phyloP scores from a whole-genome alignment of 1,139 yeast species.

The Nakaseomyces delphensis region DNA sequence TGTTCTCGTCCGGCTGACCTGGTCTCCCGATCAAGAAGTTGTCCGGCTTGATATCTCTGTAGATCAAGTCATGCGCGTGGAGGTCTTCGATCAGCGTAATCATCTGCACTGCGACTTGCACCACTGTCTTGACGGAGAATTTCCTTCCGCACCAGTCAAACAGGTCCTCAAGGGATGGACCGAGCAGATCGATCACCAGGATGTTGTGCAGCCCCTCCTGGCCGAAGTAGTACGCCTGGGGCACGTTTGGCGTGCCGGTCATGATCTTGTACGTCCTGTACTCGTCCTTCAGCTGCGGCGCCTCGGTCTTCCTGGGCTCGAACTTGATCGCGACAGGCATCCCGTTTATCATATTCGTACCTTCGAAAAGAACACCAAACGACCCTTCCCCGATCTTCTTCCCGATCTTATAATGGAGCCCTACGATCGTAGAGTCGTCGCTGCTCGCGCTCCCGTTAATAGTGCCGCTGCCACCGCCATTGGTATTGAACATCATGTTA shows the following conservation, averaged over 20 bases:
- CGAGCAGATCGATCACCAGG: constrained; percentile 59
- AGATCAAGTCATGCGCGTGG: constrained; percentile 62
- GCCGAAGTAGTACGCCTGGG: constrained; percentile 66
- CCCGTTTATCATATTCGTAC: constrained; percentile 60
- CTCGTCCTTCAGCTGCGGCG: constrained; percentile 66
- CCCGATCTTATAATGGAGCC: constrained; percentile 66
- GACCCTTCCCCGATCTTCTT: constrained; percentile 77
- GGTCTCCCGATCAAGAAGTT: constrained; percentile 92
- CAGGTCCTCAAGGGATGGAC: constrained; percentile 69
- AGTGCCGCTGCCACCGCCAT: not conserved
- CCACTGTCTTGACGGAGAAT: constrained; percentile 61
- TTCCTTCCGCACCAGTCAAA: constrained; percentile 77
- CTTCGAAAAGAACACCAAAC: constrained; percentile 71
- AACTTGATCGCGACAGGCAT: constrained; percentile 68
- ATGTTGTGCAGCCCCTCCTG: constrained; percentile 69
- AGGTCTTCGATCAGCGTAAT: constrained; percentile 55
- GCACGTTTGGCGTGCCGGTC: constrained; percentile 51
- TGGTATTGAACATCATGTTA: not conserved
- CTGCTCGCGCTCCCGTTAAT: constrained; percentile 4
- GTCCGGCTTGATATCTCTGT: constrained; percentile 83
- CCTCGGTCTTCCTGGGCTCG: constrained; percentile 65
- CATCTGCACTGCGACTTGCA: constrained; percentile 71
- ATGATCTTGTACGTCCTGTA: constrained; percentile 58
- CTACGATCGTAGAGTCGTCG: constrained; percentile 42
- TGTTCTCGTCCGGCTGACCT: constrained; percentile 55